phyloP scores from a whole-genome alignment of 139 green algal species.

The Zygnema cylindricum region DNA sequence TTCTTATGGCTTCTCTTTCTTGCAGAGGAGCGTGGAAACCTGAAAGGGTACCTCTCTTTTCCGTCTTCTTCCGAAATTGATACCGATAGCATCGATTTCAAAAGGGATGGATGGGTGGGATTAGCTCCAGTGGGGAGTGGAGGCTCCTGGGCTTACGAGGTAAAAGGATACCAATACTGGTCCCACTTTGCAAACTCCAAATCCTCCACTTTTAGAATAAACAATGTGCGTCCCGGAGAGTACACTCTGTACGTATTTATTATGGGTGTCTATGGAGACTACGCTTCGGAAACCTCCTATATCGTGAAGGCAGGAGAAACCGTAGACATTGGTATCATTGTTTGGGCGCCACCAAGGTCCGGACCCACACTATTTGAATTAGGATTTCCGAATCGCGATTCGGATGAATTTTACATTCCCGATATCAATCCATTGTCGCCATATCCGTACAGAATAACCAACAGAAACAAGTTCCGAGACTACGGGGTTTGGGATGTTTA shows the following conservation, averaged over 20 bases:
- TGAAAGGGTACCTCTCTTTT: not conserved
- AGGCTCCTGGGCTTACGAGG: constrained; percentile 33
- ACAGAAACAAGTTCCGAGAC: constrained; percentile 26
- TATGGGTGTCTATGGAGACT: constrained; percentile 43
- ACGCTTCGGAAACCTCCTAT: not conserved
- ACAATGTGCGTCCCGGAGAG: constrained; percentile 36
- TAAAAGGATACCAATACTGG: constrained; percentile 51
- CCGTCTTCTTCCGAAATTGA: not conserved
- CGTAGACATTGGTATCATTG: not conserved
- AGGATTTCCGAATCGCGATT: constrained; percentile 30
- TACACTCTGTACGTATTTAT: constrained; percentile 50
- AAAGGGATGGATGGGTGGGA: not conserved
- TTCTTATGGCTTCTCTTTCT: not conserved
- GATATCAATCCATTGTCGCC: constrained; percentile 24
- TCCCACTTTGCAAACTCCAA: not conserved
- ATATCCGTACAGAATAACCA: constrained; percentile 34
- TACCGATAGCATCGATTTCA: not conserved
- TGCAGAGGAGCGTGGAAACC: not conserved
- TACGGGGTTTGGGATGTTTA: constrained; percentile 37
- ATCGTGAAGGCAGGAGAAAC: not conserved
- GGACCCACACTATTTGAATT: constrained; percentile 52
- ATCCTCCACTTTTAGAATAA: not conserved
- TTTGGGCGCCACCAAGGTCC: constrained; percentile 16
- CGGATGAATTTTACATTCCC: constrained; percentile 49
- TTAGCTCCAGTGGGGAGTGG: not conserved